A percentile compares a stretch with the other conserved stretches of the same genome.
Conservation (phyloP, 495 filamentous ascomycete genomes). For the Lophium mytilinum region DNA sequence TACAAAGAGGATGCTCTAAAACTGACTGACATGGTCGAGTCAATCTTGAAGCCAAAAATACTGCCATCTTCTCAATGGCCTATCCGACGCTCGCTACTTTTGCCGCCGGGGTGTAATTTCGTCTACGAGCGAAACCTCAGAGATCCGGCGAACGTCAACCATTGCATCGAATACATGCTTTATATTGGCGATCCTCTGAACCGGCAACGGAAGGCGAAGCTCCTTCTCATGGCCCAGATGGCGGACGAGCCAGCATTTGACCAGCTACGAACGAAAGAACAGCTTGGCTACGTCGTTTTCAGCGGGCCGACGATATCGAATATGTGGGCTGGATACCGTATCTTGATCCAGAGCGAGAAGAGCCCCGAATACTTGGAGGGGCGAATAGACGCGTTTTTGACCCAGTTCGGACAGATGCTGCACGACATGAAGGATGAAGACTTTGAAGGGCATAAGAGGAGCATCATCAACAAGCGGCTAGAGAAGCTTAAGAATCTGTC, state of each 20-base stretch:
- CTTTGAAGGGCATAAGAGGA: constrained; percentile 86
- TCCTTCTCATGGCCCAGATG: constrained; percentile 81
- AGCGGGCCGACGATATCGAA: constrained; percentile 60
- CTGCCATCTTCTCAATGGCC: constrained; percentile 76
- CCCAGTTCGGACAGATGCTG: constrained; percentile 52
- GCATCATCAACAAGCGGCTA: constrained; percentile 75
- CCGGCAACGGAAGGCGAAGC: constrained; percentile 59
- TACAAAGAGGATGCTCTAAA: constrained; percentile 91
- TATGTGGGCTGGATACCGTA: constrained; percentile 73
- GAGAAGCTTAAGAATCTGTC: constrained; percentile 90
- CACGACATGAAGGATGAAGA: constrained; percentile 72
- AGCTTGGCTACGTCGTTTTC: constrained; percentile 94
- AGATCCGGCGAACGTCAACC: constrained; percentile 90
- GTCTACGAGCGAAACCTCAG: constrained; percentile 70
- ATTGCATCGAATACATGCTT: constrained; percentile 89
- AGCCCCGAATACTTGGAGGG: constrained; percentile 73
- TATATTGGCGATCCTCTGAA: constrained; percentile 69
- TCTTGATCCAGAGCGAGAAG: constrained; percentile 92
- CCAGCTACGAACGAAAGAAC: constrained; percentile 90
- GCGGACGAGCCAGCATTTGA: constrained; percentile 91
- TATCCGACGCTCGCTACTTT: constrained; percentile 63
- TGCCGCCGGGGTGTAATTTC: constrained; percentile 74
- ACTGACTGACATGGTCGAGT: constrained; percentile 74
- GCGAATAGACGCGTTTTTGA: constrained; percentile 78
- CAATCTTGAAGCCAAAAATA: constrained; percentile 63